Base-by-base conservation (phyloP, 192 early-diverging fungal species). In the Backusella morwellensis region DNA sequence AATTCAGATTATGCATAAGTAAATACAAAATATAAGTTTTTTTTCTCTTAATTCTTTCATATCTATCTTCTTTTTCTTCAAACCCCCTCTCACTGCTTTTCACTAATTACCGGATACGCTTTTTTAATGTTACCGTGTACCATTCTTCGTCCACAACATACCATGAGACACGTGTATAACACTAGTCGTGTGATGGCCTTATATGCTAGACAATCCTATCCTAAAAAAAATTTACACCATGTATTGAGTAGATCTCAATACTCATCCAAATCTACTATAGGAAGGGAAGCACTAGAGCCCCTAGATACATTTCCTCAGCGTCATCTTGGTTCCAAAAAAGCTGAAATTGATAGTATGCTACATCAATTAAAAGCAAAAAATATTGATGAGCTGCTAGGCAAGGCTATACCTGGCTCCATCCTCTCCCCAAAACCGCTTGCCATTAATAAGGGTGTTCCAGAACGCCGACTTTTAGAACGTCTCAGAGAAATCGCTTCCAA, bases 391-490 rank as follows among this genome's bases (percentile, higher is more conserved):
- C 86, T 99, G 80, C 85, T 97, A 21, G 81, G 86, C 41, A 92
- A 93, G 75, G 92, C 95, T 11, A 92, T 99, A 26, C 97, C 98
- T 44, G 75, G 83, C 9, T 83, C 86, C 67, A 98, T 99, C 80
- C 89, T 89, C 19, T 90, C 95, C 54, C 76, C 90, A 47, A 83
- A 89, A 59, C 81, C 89, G 6, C 89, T 98, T 66, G 80, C 86
- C 29, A 90, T 99, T 36, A 91, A 93, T 63, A 88, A 93, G 11
- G 88, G 90, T 77, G 83, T 95, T 38, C 80, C 96, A 1, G 98
- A 99, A 84, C 87, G 88, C 56, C 95, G 97, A 82, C 88, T 95
- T 21, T 82, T 99, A 56, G 91, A 90, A 44, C 86, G 91, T 47
- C 87, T 99, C 70, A 89, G 91, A 78, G 74, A 82, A 21, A 96